A percentile compares a stretch with the other conserved stretches of the same genome.
phyloP scores from a whole-genome alignment of 768 basidiomycete genomes.

The Mycena capillaripes region DNA sequence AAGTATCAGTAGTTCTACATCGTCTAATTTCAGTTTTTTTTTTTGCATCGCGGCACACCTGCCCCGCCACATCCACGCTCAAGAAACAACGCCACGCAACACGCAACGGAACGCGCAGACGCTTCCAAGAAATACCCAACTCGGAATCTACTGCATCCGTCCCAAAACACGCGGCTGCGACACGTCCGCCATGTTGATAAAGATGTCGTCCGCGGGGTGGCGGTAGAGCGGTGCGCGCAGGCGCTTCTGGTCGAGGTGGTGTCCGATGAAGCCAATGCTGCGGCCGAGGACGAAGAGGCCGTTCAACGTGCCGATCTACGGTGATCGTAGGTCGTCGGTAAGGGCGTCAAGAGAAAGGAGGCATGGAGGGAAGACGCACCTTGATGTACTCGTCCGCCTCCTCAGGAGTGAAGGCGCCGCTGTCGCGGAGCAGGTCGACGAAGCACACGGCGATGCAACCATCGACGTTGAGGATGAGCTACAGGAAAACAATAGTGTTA shows the following conservation, averaged over 20 bases:
- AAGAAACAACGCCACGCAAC: background rate
- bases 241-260: constrained; percentile 97
- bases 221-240: constrained; percentile 94
- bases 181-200: constrained; percentile 93
- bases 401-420: constrained; percentile 94
- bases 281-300: constrained; percentile 98
- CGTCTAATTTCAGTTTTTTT: constrained; percentile 2
- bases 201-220: constrained; percentile 95
- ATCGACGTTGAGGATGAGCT: constrained; percentile 97
- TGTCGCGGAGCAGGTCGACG: constrained; percentile 93
- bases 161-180: constrained; percentile 86
- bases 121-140: background rate
- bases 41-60: background rate
- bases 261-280: constrained; percentile 97
- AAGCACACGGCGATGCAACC: constrained; percentile 97
- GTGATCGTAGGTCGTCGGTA: background rate
- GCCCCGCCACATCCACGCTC: too few species aligned
- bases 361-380: constrained; percentile 49
- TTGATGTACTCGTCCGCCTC: constrained; percentile 99
- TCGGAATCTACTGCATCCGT: constrained; percentile 54
- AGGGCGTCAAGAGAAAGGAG: constrained; percentile 24
- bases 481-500: constrained; percentile 3
- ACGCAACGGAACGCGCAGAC: background rate
- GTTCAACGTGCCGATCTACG: constrained; percentile 88
- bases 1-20: constrained; percentile 10